phyloP scores from a whole-genome alignment of 768 basidiomycete genomes.

The Agaricus sinodeliciosus region DNA sequence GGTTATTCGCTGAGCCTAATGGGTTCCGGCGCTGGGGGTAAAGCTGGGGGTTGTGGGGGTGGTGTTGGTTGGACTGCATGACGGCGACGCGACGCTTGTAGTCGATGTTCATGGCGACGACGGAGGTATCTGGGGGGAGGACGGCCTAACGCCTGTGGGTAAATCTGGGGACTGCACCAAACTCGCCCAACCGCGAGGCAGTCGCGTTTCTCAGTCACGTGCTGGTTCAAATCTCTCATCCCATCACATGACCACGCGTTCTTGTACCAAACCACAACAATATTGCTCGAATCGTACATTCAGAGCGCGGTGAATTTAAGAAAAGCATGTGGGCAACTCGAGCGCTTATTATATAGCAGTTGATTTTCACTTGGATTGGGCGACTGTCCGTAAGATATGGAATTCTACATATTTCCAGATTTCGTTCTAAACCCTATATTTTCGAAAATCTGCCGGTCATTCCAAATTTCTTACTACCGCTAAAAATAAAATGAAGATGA shows the following conservation, averaged over 20 bases:
- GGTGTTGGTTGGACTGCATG: conserved; percentile 15
- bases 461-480: too few species aligned
- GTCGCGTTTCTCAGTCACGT: conserved; percentile 12
- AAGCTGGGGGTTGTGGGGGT: conserved; percentile 2
- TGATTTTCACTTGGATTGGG: too few species aligned
- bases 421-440: too few species aligned
- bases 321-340: too few species aligned
- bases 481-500: too few species aligned
- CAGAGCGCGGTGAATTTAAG: too few species aligned
- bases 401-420: too few species aligned
- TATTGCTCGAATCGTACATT: too few species aligned
- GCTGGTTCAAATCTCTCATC: conserved; percentile 5
- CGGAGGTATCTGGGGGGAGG: background rate
- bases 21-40: conserved; percentile 9
- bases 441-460: too few species aligned
- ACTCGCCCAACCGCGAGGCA: conserved; percentile 7
- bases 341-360: too few species aligned
- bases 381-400: too few species aligned
- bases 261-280: too few species aligned
- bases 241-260: conserved; percentile 2
- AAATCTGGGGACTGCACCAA: background rate
- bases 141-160: conserved; percentile 11
- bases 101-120: conserved; percentile 1
- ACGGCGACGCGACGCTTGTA: conserved; percentile 8
- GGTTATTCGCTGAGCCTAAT: conserved; percentile 9